These are phyloP conservation scores for Aquilaria sinensis DNA, from an alignment of 345 rosid genomes.

Conservation along the genomic window DNA sequence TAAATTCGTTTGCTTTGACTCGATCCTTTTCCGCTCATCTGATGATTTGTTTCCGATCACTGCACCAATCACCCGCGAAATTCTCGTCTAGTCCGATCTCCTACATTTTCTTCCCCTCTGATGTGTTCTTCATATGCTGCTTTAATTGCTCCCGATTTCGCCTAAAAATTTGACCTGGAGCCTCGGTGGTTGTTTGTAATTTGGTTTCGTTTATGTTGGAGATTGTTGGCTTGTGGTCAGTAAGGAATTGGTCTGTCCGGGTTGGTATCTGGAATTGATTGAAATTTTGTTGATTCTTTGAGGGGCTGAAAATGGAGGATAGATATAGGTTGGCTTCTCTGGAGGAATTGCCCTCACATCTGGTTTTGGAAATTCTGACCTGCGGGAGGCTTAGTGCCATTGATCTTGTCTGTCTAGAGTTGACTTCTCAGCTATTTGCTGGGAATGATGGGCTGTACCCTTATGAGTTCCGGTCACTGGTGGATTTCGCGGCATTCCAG, in stretches of 20 bases:
- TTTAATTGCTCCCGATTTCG: conserved; percentile 77
- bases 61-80: conserved; percentile 38
- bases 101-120: conserved; percentile 52
- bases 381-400: conserved; percentile 52
- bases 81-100: conserved; percentile 41
- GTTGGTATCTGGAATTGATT: too few species aligned
- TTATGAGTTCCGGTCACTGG: conserved; percentile 64
- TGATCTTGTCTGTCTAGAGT: conserved; percentile 67
- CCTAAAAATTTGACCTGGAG: conserved; percentile 55
- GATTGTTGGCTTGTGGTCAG: not conserved
- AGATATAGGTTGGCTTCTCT: conserved; percentile 39
- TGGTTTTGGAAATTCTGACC: conserved; percentile 79
- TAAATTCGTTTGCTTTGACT: conserved; percentile 1
- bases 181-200: conserved; percentile 4
- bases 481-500: conserved; percentile 78
- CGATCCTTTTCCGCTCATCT: conserved; percentile 33
- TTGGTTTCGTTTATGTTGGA: conserved; percentile 9
- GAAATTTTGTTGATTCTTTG: not conserved
- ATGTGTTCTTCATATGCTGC: conserved; percentile 70
- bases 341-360: conserved; percentile 85
- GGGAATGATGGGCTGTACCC: conserved; percentile 58
- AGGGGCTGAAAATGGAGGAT: conserved; percentile 52
- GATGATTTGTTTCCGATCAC: conserved; percentile 72
- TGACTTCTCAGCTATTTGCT: conserved; percentile 76
- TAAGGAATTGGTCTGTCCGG: too few species aligned